These are phyloP conservation scores for Solidago caesia DNA, from an alignment of 129 eudicot genomes.

Conservation along the genomic window DNA sequence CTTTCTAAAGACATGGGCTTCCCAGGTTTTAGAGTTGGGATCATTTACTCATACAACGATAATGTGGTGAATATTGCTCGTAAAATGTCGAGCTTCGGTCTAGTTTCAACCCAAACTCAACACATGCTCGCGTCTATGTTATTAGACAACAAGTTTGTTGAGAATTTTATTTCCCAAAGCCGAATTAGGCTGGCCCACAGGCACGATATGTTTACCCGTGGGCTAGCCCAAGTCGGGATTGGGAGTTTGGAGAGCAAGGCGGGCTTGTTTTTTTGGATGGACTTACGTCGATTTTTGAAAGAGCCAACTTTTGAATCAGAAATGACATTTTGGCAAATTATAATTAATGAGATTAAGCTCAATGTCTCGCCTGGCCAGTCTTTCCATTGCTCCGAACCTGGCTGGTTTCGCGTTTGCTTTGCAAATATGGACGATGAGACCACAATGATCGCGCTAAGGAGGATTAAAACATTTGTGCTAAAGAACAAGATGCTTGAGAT, in stretches of 20 bases:
- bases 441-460: constrained; percentile 40
- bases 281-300: constrained; percentile 41
- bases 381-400: constrained; percentile 59
- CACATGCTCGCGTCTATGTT: constrained; percentile 49
- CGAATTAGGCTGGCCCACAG: constrained; percentile 40
- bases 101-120: constrained; percentile 65
- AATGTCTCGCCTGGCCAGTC: constrained; percentile 61
- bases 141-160: constrained; percentile 40
- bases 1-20: constrained; percentile 63
- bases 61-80: constrained; percentile 46
- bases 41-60: constrained; percentile 62
- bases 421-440: constrained; percentile 66
- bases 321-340: constrained; percentile 41
- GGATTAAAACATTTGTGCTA: constrained; percentile 40
- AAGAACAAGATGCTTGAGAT: constrained; percentile 33
- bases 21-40: constrained; percentile 70
- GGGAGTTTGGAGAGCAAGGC: constrained; percentile 51
- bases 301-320: constrained; percentile 51
- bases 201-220: constrained; percentile 43
- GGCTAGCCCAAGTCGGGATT: constrained; percentile 48
- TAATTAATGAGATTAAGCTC: constrained; percentile 48
- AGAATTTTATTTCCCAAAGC: constrained; percentile 40
- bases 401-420: constrained; percentile 63
- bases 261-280: constrained; percentile 64
- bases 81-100: constrained; percentile 65